Conservation (phyloP, 2,329 filamentous ascomycete genomes). For the Capronia americana region DNA sequence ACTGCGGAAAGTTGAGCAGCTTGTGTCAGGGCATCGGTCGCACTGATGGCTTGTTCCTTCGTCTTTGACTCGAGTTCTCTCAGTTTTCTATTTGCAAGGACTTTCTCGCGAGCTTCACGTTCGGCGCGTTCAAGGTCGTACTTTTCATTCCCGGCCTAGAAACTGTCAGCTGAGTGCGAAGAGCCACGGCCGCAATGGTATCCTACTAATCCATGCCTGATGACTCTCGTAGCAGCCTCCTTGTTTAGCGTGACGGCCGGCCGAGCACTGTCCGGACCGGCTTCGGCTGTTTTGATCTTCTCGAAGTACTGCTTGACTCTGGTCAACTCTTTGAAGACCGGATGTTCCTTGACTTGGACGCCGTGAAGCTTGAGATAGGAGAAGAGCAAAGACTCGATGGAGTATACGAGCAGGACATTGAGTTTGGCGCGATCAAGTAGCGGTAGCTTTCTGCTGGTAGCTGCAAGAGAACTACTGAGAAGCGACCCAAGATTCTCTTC, state of each 20-base stretch:
- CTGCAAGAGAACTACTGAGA: conserved; percentile 67
- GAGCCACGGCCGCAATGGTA: background rate
- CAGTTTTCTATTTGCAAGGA: conserved; percentile 55
- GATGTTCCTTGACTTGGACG: conserved; percentile 79
- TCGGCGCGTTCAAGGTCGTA: conserved; percentile 59
- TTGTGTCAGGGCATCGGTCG: conserved; percentile 23
- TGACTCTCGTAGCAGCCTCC: conserved; percentile 77
- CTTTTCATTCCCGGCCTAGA: conserved; percentile 57
- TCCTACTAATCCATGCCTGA: conserved; percentile 76
- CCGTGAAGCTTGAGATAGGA: conserved; percentile 80
- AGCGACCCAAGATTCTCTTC: conserved; percentile 77
- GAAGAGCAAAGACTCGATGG: conserved; percentile 83
- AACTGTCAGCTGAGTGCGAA: conserved; percentile 10
- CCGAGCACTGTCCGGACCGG: conserved; percentile 61
- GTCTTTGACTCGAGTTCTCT: conserved; percentile 26
- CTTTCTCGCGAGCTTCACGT: conserved; percentile 57
- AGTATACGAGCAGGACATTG: conserved; percentile 84
- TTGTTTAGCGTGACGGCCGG: conserved; percentile 70
- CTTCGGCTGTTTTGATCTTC: conserved; percentile 82
- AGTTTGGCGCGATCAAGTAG: conserved; percentile 96
- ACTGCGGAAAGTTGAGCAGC: conserved; percentile 25
- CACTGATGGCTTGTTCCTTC: conserved; percentile 16
- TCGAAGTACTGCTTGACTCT: conserved; percentile 89
- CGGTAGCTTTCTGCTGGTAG: conserved; percentile 77
- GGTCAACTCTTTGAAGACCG: conserved; percentile 82